Base-by-base conservation (phyloP, 83 land plant genomes). In the Larix sibirica region DNA sequence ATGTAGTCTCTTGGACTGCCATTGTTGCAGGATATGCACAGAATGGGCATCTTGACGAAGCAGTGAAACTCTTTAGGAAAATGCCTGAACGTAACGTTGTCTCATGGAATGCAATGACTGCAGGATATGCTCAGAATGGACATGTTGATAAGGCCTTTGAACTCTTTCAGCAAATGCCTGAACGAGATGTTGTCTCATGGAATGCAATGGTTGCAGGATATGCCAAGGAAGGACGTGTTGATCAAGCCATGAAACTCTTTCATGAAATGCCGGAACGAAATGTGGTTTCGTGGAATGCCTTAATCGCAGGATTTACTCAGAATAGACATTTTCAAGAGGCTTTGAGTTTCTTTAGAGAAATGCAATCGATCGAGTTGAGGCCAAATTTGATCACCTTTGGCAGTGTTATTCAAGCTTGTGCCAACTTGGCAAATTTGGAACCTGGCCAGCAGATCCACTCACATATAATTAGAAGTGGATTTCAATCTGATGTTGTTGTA, bases 341-440 rank as follows among this genome's bases (percentile, higher is more conserved):
- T 14, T 62, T 44, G 59, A 70, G 36, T 6, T 77, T 26, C 3
- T 74, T 92, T 85, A 59, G 73, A 67, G 80, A 81, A 65, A 81
- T 63, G 36, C 56, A 50, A 50, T 12, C 12, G 2, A 50, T 12
- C 56, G 81, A 79, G 56, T 84, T 77, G 20, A 13, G 20, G 80
- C 85, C 84, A 16, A 88, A 92, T 77, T 88, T 86, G 83, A 87
- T 84, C 66, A 84, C 90, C 13, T 87, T 71, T 83, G 89, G 88
- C 1, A 77, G 83, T 8, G 84, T 84, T 58, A 84, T 92, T 4
- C 87, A 90, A 1, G 87, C 90, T 76, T 89, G 86, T 73, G 87
- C 87, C 2, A 86, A 64, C 40, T 79, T 86, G 69, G 26, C 24
- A 68, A 71, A 36, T 74, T 59, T 89, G 61, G 61, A 38, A 3